Percentiles rank a stretch among this genome's conserved stretches.
Conservation (phyloP, 345 rosid genomes). For the Eucalyptus pauciflora region DNA sequence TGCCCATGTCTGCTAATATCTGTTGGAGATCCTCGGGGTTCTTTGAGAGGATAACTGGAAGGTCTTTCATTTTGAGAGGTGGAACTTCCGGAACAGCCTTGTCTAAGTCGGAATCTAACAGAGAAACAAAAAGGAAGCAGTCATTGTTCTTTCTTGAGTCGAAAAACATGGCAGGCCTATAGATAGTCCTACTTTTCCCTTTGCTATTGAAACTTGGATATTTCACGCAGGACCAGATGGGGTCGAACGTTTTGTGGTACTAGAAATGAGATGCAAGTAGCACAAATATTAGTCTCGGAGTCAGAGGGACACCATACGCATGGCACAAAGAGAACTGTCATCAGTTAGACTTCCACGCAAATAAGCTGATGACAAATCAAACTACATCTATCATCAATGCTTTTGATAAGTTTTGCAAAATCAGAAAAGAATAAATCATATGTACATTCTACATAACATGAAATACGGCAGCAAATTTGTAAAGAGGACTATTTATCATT, state of each 20-base stretch:
- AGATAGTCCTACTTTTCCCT: background rate
- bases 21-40: constrained; percentile 2
- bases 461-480: background rate
- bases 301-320: background rate
- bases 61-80: constrained; percentile 28
- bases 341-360: background rate
- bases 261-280: background rate
- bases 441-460: background rate
- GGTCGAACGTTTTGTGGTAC: background rate
- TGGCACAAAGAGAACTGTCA: background rate
- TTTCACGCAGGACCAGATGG: background rate
- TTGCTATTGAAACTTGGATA: background rate
- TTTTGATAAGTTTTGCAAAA: background rate
- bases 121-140: background rate
- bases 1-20: background rate
- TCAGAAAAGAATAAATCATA: background rate
- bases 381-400: background rate
- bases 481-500: background rate
- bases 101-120: constrained; percentile 10
- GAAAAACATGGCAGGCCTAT: background rate
- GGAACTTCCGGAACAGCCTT: constrained; percentile 6
- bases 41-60: constrained; percentile 5
- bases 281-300: background rate
- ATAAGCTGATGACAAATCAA: background rate
- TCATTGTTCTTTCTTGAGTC: background rate